phyloP scores from a whole-genome alignment of 2,329 filamentous ascomycete species.

The Ophiosphaerella herpotricha region DNA sequence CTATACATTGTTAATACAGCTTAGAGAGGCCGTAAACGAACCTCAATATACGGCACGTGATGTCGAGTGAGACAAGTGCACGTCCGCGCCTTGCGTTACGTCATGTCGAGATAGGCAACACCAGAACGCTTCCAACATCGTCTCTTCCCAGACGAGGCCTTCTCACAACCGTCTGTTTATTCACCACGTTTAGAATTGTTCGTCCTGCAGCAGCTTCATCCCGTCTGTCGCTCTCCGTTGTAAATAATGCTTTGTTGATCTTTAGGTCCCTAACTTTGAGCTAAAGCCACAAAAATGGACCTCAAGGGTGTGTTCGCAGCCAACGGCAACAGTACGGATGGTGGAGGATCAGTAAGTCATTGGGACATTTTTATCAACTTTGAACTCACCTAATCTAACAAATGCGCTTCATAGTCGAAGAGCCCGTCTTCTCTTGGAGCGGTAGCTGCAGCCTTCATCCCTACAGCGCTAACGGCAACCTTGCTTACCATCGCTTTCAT shows the following conservation, averaged over 20 bases:
- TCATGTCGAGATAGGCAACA: constrained; percentile 9
- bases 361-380: not conserved
- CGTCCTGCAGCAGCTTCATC: too few relatives aligned
- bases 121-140: not conserved
- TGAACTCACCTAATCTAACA: constrained; percentile 9
- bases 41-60: constrained; percentile 5
- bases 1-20: not conserved
- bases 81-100: constrained; percentile 14
- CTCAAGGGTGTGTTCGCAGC: constrained; percentile 17
- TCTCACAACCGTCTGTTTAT: not conserved
- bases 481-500: constrained; percentile 45
- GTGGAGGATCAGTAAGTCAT: constrained; percentile 22
- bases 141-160: not conserved
- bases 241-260: constrained; percentile 7
- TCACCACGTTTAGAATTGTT: too few relatives aligned
- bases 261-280: not conserved
- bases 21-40: too few relatives aligned
- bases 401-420: constrained; percentile 22
- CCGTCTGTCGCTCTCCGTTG: not conserved
- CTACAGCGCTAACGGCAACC: constrained; percentile 35
- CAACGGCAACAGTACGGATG: constrained; percentile 15
- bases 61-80: not conserved
- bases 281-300: constrained; percentile 16
- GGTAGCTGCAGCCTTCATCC: constrained; percentile 42
- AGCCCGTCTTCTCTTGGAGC: constrained; percentile 40